phyloP scores from a whole-genome alignment of 129 eudicot genomes.

The Lonicera japonica region DNA sequence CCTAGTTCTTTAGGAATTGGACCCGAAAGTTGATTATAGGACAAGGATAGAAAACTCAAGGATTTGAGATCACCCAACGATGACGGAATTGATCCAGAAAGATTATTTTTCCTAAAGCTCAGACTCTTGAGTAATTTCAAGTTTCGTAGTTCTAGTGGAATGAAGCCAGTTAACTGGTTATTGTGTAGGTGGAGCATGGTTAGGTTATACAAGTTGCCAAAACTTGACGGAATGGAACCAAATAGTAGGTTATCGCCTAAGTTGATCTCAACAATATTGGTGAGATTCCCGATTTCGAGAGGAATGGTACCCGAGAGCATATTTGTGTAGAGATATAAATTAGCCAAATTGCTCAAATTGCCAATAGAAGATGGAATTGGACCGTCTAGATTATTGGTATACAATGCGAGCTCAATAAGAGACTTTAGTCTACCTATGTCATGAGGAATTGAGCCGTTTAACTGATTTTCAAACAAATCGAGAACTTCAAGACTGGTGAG shows the following conservation, averaged over 20 bases:
- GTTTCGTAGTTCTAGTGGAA: constrained; percentile 19
- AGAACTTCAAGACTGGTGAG: too few species aligned
- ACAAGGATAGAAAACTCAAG: constrained; percentile 4
- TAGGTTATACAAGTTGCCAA: constrained; percentile 19
- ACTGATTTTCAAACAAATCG: too few species aligned
- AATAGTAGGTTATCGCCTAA: constrained; percentile 13
- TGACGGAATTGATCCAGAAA: too few species aligned
- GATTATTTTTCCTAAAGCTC: neutral
- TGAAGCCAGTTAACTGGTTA: constrained; percentile 23
- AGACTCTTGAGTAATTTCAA: constrained; percentile 1
- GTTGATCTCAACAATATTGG: constrained; percentile 13
- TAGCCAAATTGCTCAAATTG: too few species aligned
- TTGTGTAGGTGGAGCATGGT: constrained; percentile 18
- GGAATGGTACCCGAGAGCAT: constrained; percentile 22
- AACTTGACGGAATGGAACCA: constrained; percentile 19
- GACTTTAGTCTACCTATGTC: too few species aligned
- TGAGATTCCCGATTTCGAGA: constrained; percentile 15
- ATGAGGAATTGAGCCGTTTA: too few species aligned
- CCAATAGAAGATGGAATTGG: too few species aligned
- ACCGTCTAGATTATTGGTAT: too few species aligned
- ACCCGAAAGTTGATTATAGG: constrained; percentile 26
- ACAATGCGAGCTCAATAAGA: too few species aligned
- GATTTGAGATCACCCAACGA: constrained; percentile 27
- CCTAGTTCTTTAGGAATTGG: constrained; percentile 21
- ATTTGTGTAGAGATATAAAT: constrained; percentile 15